Evolutionary conservation across 2,329 filamentous ascomycete species (phyloP), one percentile per base, ranked within the genome.

Genomic region (Neonectria sp.): DNA sequence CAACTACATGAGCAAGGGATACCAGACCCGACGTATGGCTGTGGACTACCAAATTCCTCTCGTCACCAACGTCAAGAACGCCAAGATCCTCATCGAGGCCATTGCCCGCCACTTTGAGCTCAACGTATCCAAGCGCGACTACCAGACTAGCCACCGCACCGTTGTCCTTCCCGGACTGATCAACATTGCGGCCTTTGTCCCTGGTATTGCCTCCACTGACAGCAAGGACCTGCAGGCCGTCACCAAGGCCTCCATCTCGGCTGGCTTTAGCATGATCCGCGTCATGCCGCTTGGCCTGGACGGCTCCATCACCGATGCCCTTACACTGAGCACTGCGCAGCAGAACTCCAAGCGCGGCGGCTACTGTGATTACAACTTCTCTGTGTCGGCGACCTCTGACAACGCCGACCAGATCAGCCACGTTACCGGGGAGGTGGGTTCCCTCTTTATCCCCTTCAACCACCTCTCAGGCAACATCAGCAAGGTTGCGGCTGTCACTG

Each of bases 31-130:
- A 80, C 92, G 96, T 81, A 98, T 99, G 95, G 96, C 96, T 40
- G 96, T 99, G 48, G 96, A 98, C 82, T 90, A 98, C 84, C 95
- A 98, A 84, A 97, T 96, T 61, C 96, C 96, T 65, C 86, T 99
- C 68, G 95, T 99, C 21, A 99, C 96, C 62, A 99, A 99, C 77
- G 96, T 99, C 81, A 99, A 99, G 89, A 98, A 98, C 79, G 96
- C 96, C 67, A 99, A 98, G 88, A 94, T 99, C 67, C 84, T 99
- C 58, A 92, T 99, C 60, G 96, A 99, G 84, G 96, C 95, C 25
- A 93, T 99, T 71, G 91, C 95, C 63, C 91, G 95, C 66, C 92
- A 97, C 80, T 97, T 94, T 78, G 91, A 95, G 73, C 87, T 99
- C 60, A 91, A 93, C 43, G 90, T 99, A 64, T 90, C 90, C 78